These are phyloP conservation scores for Emericellopsis atlantica DNA, from an alignment of 2,329 filamentous ascomycete genomes.

Conservation along the genomic window DNA sequence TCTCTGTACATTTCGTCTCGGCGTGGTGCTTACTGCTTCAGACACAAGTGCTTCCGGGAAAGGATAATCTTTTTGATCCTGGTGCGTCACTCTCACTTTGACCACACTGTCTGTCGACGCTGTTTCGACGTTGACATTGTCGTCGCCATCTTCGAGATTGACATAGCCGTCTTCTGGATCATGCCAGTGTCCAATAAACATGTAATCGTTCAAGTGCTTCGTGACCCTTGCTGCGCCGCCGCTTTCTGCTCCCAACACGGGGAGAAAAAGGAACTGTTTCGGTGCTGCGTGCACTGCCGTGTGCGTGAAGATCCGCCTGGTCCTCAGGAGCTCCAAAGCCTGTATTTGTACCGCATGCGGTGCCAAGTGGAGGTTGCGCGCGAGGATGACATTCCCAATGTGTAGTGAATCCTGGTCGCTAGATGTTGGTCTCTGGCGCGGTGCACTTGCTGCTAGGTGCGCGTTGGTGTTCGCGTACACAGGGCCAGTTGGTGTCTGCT, in stretches of 20 bases:
- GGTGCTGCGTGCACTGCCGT: conserved; percentile 64
- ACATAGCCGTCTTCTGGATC: conserved; percentile 58
- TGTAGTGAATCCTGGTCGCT: conserved; percentile 1
- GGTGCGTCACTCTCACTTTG: conserved; percentile 16
- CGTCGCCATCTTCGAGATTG: conserved; percentile 54
- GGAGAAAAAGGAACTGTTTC: conserved; percentile 67
- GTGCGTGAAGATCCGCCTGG: conserved; percentile 63
- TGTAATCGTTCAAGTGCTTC: conserved; percentile 61
- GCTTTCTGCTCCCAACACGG: conserved; percentile 44
- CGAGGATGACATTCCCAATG: conserved; percentile 75
- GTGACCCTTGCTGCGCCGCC: conserved; percentile 36
- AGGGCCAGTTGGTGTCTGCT: too few relatives aligned
- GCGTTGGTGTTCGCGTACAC: conserved; percentile 5
- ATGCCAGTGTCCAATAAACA: conserved; percentile 84
- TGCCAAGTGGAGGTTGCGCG: conserved; percentile 64
- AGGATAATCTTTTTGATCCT: conserved; percentile 19
- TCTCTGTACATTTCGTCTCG: not conserved
- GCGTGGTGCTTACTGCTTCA: too few relatives aligned
- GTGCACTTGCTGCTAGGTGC: too few relatives aligned
- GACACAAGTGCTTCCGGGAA: conserved; percentile 14
- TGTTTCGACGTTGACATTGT: conserved; percentile 13
- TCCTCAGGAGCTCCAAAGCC: conserved; percentile 64
- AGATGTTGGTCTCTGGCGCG: too few relatives aligned
- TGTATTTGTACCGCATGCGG: conserved; percentile 74
- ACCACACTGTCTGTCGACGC: conserved; percentile 32